phyloP scores from a whole-genome alignment of 495 filamentous ascomycete species.

The Thozetella sp. region DNA sequence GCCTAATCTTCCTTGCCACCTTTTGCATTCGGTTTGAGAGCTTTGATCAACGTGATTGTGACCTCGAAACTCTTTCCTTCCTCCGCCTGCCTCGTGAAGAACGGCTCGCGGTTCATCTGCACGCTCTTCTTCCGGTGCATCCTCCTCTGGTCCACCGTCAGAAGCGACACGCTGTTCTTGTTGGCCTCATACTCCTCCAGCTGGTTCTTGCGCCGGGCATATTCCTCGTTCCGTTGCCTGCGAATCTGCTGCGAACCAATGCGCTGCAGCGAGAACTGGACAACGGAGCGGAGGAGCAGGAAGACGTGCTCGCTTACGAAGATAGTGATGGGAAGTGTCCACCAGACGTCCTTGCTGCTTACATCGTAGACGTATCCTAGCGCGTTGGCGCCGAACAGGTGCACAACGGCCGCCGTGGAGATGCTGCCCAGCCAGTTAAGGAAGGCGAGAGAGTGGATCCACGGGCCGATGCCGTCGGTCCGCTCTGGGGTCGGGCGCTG shows the following conservation, averaged over 20 bases:
- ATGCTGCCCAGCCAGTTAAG: slow-evolving; percentile 13
- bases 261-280: neutral
- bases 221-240: slow-evolving; percentile 5
- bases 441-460: slow-evolving; percentile 6
- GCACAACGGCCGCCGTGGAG: slow-evolving; percentile 10
- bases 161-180: neutral
- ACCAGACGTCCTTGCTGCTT: slow-evolving; percentile 2
- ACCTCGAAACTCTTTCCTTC: slow-evolving; percentile 1
- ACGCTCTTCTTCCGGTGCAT: neutral
- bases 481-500: slow-evolving; percentile 7
- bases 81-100: neutral
- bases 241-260: slow-evolving; percentile 3
- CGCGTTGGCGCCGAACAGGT: slow-evolving; percentile 6
- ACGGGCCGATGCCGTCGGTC: slow-evolving; percentile 12
- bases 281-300: neutral
- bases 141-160: neutral
- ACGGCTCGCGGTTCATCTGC: neutral
- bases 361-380: neutral
- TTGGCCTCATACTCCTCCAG: slow-evolving; percentile 6
- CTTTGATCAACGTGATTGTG: neutral
- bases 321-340: slow-evolving; percentile 5
- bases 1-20: neutral
- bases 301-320: slow-evolving; percentile 10
- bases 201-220: slow-evolving; percentile 3
- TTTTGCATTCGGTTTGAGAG: neutral